phyloP scores from a whole-genome alignment of 352 stramenopile genomes.

The Phytophthora chlamydospora region DNA sequence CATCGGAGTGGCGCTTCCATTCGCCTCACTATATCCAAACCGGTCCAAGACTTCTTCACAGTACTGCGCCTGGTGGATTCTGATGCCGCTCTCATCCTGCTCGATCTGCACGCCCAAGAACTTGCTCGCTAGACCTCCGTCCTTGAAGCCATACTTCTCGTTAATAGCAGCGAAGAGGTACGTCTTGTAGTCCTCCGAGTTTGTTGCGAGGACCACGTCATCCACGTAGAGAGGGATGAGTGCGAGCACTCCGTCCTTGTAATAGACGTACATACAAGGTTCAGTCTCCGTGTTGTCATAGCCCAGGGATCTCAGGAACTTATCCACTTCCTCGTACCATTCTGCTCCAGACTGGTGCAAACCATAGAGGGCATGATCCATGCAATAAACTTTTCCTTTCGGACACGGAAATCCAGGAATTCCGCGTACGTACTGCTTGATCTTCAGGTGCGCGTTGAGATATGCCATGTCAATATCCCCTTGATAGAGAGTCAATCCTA shows the following conservation, averaged over 20 bases:
- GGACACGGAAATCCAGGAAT: slow-evolving; percentile 21
- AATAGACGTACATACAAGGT: slow-evolving; percentile 9
- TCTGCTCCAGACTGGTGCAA: slow-evolving; percentile 23
- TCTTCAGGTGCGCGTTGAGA: slow-evolving; percentile 14
- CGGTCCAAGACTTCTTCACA: neutral
- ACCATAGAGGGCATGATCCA: slow-evolving; percentile 14
- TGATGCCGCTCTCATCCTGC: slow-evolving; percentile 4
- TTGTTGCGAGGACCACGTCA: slow-evolving; percentile 27
- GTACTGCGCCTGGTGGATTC: slow-evolving; percentile 15
- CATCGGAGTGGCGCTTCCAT: slow-evolving; percentile 12
- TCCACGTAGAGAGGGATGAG: slow-evolving; percentile 30
- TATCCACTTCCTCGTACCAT: slow-evolving; percentile 19
- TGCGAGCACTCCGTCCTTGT: slow-evolving; percentile 9
- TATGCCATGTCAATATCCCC: slow-evolving; percentile 22
- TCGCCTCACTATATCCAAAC: slow-evolving; percentile 3
- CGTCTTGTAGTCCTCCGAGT: slow-evolving; percentile 14
- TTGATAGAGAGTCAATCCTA: slow-evolving; percentile 8
- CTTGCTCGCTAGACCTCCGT: slow-evolving; percentile 4
- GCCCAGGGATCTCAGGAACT: neutral
- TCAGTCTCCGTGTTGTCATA: slow-evolving; percentile 9
- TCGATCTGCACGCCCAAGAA: slow-evolving; percentile 21
- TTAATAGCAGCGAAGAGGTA: slow-evolving; percentile 18
- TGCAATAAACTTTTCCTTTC: slow-evolving; percentile 6
- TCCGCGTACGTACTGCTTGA: slow-evolving; percentile 14
- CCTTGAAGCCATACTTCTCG: slow-evolving; percentile 27